phyloP scores from a whole-genome alignment of 2,329 filamentous ascomycete genomes.

The Hansfordia pulvinata region DNA sequence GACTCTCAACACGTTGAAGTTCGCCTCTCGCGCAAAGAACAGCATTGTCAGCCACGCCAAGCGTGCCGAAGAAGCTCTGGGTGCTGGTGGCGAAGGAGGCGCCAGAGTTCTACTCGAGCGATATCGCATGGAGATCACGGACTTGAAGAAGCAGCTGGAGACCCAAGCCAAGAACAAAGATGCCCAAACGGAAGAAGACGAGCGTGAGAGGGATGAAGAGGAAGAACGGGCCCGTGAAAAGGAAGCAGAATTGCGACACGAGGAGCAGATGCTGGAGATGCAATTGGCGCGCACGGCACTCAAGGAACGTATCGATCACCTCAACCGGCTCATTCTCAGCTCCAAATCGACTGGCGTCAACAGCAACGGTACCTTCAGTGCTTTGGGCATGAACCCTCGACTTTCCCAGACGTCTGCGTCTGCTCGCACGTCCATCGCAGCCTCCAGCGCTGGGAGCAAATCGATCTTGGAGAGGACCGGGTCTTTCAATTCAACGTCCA shows the following conservation, averaged over 20 bases:
- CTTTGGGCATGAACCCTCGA: conserved; percentile 49
- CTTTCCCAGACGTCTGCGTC: conserved; percentile 50
- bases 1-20: conserved; percentile 92
- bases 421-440: conserved; percentile 55
- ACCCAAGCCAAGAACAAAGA: conserved; percentile 59
- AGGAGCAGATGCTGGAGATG: conserved; percentile 98
- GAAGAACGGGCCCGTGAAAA: conserved; percentile 62
- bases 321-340: conserved; percentile 88
- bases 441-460: conserved; percentile 38
- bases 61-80: conserved; percentile 78
- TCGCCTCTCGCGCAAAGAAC: conserved; percentile 92
- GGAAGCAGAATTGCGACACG: conserved; percentile 75
- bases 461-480: conserved; percentile 47
- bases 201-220: conserved; percentile 49
- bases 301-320: conserved; percentile 93
- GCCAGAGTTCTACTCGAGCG: conserved; percentile 80
- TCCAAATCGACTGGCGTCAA: conserved; percentile 96
- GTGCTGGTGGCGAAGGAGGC: conserved; percentile 67
- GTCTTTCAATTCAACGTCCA: conserved; percentile 52
- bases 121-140: conserved; percentile 85
- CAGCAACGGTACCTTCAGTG: conserved; percentile 55
- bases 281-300: conserved; percentile 88
- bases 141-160: conserved; percentile 70
- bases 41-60: conserved; percentile 96
- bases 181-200: conserved; percentile 48